Evolutionary conservation across 441 rosid species (phyloP), one percentile per base, ranked within the genome.

Genomic region (Hura crepitans): DNA sequence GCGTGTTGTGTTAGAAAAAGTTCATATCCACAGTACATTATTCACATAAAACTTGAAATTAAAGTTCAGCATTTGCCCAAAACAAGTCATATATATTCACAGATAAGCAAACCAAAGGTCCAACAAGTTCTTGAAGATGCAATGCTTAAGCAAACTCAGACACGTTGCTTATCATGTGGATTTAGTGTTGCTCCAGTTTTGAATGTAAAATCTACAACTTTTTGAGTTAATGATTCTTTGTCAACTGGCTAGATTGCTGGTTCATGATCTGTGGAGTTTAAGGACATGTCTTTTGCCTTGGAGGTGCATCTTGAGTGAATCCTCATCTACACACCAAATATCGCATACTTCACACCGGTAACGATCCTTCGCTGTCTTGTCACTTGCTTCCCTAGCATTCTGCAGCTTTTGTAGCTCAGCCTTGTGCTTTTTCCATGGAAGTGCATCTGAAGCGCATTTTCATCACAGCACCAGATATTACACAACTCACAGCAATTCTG

Each of bases 381-480:
- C 28, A 14, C 28, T n/a, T 1, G 30, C 53, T 62, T 47, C 62
- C 35, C 23, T 28, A 23, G 33, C 65, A 18, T 17, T 43, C 23
- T 65, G 61, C 14, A 43, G 49, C 43, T 42, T 62, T 42, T 14
- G 53, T 15, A 66, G 56, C 43, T 74, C 59, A 22, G 45, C 66
- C 67, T 43, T 61, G 71, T 74, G 76, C 58, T 68, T 57, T 47
- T 69, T 69, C 6, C 73, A 14, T 54, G 15, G 56, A 70, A 55
- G 45, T 78, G 78, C 65, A 42, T 20, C 64, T 39, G 59, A 20
- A 78, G 50, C 13, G 42, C 8, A 20, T 30, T 33, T 7, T 66
- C 71, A 72, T 74, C 77, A 75, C 73, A 4, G 28, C 68, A 67
- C 15, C 33, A 30, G 51, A 66, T 63, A 69, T 72, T 65, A 59